These are phyloP conservation scores for Hirsutella minnesotensis DNA, from an alignment of 2,329 filamentous ascomycete species.

Conservation along the genomic window DNA sequence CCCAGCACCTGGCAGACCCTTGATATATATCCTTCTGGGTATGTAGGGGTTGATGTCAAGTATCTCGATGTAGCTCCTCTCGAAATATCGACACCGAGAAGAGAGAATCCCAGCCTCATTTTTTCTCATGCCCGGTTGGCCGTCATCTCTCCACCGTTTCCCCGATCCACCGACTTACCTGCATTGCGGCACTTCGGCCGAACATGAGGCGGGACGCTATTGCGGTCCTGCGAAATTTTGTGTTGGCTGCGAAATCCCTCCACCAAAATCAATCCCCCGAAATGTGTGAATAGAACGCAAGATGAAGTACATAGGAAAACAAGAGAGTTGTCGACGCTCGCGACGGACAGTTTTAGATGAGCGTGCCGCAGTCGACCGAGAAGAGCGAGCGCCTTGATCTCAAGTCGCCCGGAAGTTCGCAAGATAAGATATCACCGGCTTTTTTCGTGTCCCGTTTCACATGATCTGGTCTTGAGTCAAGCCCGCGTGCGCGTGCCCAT, in stretches of 20 bases:
- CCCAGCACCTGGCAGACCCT: not conserved
- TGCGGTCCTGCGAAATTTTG: slow-evolving; percentile 1
- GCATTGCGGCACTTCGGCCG: slow-evolving; percentile 7
- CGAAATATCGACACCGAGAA: not conserved
- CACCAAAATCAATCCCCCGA: not conserved
- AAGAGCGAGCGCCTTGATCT: not conserved
- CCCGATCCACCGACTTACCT: slow-evolving; percentile 4
- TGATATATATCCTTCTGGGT: not conserved
- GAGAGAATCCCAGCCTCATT: slow-evolving; percentile 1
- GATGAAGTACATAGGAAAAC: too few species aligned
- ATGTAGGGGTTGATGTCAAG: not conserved
- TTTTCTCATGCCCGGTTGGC: slow-evolving; percentile 1
- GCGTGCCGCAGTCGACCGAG: too few species aligned
- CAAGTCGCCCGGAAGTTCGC: not conserved
- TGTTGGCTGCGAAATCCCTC: not conserved
- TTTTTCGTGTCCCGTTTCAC: slow-evolving; percentile 33
- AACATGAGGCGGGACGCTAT: slow-evolving; percentile 8
- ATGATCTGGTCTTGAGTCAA: slow-evolving; percentile 98
- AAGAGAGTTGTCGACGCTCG: too few species aligned
- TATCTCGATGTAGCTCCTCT: not conserved
- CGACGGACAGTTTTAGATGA: too few species aligned
- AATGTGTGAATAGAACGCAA: not conserved
- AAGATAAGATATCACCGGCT: too few species aligned
- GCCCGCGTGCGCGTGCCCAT: slow-evolving; percentile 56
- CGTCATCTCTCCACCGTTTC: slow-evolving; percentile 1